Evolutionary conservation across 192 early-diverging fungal species (phyloP).

Genomic region (Coemansia sp.): DNA sequence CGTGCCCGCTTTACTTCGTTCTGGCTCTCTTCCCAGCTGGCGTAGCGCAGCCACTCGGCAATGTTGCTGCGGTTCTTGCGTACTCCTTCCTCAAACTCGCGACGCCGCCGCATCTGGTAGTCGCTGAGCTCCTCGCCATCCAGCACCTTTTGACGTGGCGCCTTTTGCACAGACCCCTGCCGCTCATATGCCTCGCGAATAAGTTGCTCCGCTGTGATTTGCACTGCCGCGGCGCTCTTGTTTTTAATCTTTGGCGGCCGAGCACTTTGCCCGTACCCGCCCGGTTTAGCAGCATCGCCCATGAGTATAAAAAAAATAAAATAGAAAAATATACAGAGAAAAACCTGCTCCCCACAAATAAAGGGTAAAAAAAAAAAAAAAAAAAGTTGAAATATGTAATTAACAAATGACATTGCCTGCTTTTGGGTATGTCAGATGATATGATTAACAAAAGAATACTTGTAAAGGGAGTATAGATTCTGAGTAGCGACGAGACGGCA

Average conservation of each 20-base stretch:
- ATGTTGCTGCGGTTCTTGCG: constrained; percentile 84
- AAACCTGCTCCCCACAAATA: not conserved
- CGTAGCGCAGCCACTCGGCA: constrained; percentile 94
- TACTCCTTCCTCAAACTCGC: constrained; percentile 93
- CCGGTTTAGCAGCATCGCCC: constrained; percentile 20
- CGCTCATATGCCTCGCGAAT: constrained; percentile 92
- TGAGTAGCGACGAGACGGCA: too few species aligned
- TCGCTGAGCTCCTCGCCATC: constrained; percentile 93
- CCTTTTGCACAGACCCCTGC: constrained; percentile 64
- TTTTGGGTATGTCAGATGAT: constrained; percentile 7
- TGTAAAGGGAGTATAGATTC: too few species aligned
- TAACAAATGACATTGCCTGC: constrained; percentile 1
- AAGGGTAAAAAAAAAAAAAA: not conserved
- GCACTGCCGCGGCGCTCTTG: constrained; percentile 95
- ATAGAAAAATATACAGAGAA: not conserved
- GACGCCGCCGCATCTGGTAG: constrained; percentile 86
- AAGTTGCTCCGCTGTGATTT: constrained; percentile 99
- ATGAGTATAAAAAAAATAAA: constrained; percentile 6
- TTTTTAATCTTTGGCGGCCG: constrained; percentile 82
- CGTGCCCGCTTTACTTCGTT: constrained; percentile 83
- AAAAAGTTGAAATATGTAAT: not conserved
- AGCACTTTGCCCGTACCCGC: constrained; percentile 40
- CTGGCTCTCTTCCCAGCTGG: constrained; percentile 93
- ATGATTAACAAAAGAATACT: not conserved
- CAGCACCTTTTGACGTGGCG: constrained; percentile 83